These are phyloP conservation scores for Quercus cerris DNA, from an alignment of 306 rosid species.

Conservation along the genomic window DNA sequence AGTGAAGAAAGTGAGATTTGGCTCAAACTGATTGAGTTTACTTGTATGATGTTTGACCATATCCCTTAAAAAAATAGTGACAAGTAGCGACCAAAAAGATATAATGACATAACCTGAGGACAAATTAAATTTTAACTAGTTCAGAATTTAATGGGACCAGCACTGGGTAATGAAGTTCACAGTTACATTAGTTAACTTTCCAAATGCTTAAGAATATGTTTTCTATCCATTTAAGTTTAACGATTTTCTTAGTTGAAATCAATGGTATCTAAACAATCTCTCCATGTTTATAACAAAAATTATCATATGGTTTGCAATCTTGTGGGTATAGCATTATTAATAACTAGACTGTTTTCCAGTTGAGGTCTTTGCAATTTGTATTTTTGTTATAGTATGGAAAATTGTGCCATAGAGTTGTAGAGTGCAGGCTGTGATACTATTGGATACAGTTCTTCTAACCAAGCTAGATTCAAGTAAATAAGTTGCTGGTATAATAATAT, in stretches of 20 bases:
- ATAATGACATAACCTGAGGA: not conserved
- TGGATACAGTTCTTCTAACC: not conserved
- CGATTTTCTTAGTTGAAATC: not conserved
- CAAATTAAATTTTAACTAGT: not conserved
- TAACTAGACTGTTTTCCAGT: not conserved
- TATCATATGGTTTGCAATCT: not conserved
- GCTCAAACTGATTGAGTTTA: not conserved
- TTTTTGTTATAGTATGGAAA: not conserved
- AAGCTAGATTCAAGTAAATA: not conserved
- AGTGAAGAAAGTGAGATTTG: not conserved
- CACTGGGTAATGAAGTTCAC: not conserved
- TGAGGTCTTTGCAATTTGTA: not conserved
- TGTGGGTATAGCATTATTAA: not conserved
- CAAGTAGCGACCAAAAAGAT: not conserved
- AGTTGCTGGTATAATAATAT: not conserved
- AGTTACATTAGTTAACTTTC: not conserved
- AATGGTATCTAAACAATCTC: not conserved
- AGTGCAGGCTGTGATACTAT: not conserved
- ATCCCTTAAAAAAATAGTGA: not conserved
- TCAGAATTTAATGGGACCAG: not conserved
- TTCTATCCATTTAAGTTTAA: not conserved
- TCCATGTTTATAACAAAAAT: not conserved
- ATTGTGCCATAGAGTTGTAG: not conserved
- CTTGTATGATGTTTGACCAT: not conserved
- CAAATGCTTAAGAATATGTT: not conserved